Base-by-base conservation (phyloP, 1,284 basidiomycete genomes). In the Phlebopus sp. region DNA sequence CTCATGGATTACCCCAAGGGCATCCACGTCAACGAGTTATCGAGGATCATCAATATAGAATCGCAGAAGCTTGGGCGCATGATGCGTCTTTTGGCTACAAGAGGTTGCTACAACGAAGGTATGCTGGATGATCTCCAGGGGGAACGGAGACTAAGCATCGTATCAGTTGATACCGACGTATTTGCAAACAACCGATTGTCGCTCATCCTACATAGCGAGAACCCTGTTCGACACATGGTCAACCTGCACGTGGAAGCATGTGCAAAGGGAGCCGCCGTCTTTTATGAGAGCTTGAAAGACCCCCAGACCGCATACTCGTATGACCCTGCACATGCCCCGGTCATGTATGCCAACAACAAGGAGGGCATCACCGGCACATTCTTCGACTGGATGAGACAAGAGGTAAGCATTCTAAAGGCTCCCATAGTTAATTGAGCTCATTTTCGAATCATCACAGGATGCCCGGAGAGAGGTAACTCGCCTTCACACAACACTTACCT, bases 121-220 rank as follows among this genome's bases (percentile, higher is more conserved):
- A 41, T 32, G 5, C 3, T 11, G 34, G 13, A 7, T 40, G 29
- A 4, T 9, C 32, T 15, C 1, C 32, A n/a, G 23, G 21, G 25
- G 4, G 4, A 0, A n/a, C n/a, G 2, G 14, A 25, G 19, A 25
- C 27, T 46, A 14, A 47, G 23, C 13, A 0, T n/a, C 3, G 2
- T 18, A 29, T 31, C 31, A 67, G 62, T 68, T 36, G 47, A 56
- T 15, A 55, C 49, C 25, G 55, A 69, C 35, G 57, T 59, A 0
- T 71, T 69, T 46, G 54, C 62, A 19, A 67, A 68, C 55, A 71
- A 67, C 40, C 68, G 69, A 0, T 49, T 66, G n/a, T 67, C 70
- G 6, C 44, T 61, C n/a, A 52, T 54, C 13, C 56, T 71, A 5
- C 58, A 63, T 38, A 64, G 56, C 2, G 51, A 56, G 36, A 61